Base-by-base conservation (phyloP, 2,329 filamentous ascomycete genomes). In the Fusarium sp. region DNA sequence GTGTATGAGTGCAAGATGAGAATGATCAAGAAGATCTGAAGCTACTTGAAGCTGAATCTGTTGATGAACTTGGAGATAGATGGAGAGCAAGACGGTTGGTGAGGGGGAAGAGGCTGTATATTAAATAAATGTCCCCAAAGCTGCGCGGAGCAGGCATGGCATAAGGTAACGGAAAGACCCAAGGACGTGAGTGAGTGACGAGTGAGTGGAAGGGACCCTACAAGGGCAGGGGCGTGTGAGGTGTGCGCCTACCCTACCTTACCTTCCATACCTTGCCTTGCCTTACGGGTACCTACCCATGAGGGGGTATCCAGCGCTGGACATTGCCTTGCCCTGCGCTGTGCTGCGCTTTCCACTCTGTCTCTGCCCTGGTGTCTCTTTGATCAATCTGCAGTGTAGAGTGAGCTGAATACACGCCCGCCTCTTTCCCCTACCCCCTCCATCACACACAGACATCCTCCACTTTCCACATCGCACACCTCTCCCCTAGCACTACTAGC, bases 71-170 rank as follows among this genome's bases (percentile, higher is more conserved):
- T 75, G 63, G 67, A 74, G 66, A 75, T 75, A 73, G 68, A 68
- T 72, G 69, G 70, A 70, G 66, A 70, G 56, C 44, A 68, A 70
- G 71, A 68, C 47, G 54, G 69, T 52, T 61, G 67, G 71, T 72
- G 77, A 77, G 73, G 75, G 78, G 77, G 77, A 78, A 70, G 77
- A 78, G 69, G 76, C 78, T 79, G 64, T 78, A 78, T 68, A 77
- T 79, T 80, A 80, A 79, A 79, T 80, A 80, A 79, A 79, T 80
- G 78, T 80, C 74, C 69, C 70, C 72, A 75, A 75, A 72, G 65
- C 70, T 75, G 72, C 61, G 68, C 18, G 55, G 56, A 66, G 66
- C 58, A 73, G 70, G 52, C 66, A 72, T 58, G 32, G 24, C 41
- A 58, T 62, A 60, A 48, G 45, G 45, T 48, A 48, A 68, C 48